These are phyloP conservation scores for Candida insectorum DNA, from an alignment of 805 yeast species.

Conservation along the genomic window DNA sequence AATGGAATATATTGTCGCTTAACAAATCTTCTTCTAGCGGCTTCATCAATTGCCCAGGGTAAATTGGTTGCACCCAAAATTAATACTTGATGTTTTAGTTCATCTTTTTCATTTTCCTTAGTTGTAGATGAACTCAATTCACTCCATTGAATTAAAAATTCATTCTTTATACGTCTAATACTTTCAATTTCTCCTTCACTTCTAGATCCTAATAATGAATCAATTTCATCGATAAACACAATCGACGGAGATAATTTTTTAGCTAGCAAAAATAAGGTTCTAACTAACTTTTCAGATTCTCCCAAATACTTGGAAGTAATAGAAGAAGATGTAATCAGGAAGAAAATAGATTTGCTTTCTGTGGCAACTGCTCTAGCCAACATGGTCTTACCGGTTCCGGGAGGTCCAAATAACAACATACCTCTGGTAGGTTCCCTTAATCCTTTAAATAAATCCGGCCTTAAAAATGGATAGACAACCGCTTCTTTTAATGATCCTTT, in stretches of 20 bases:
- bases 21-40: constrained; percentile 90
- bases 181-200: constrained; percentile 81
- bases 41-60: constrained; percentile 98
- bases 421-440: constrained; percentile 93
- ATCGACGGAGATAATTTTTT: constrained; percentile 86
- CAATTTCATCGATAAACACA: constrained; percentile 94
- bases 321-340: constrained; percentile 81
- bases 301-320: constrained; percentile 86
- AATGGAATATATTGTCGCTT: constrained; percentile 90
- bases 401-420: constrained; percentile 96
- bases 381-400: constrained; percentile 99
- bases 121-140: constrained; percentile 75
- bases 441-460: constrained; percentile 91
- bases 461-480: constrained; percentile 89
- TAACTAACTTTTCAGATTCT: constrained; percentile 88
- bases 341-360: constrained; percentile 89
- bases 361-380: constrained; percentile 95
- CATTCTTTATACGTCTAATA: constrained; percentile 85
- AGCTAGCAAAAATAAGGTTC: constrained; percentile 84
- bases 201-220: constrained; percentile 79
- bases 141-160: constrained; percentile 92
- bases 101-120: constrained; percentile 37
- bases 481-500: constrained; percentile 88
- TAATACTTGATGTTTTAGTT: constrained; percentile 56
- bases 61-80: constrained; percentile 93